phyloP scores from a whole-genome alignment of 257 asterid genomes.

The Asclepias syriaca region DNA sequence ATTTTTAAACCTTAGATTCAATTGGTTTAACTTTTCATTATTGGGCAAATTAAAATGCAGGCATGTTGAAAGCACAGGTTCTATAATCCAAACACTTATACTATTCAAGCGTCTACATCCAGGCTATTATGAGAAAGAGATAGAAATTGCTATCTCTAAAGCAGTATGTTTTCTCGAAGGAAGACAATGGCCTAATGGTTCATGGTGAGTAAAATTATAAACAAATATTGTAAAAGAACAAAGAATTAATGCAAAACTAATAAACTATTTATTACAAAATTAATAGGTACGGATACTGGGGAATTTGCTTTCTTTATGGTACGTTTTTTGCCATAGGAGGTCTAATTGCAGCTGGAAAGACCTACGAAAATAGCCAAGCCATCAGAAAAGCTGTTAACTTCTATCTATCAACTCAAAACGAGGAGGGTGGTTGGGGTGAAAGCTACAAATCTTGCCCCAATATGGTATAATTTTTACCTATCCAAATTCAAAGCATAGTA shows the following conservation, averaged over 20 bases:
- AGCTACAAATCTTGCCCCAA: constrained; percentile 67
- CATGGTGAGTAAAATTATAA: constrained; percentile 67
- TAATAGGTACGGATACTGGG: too few relatives aligned
- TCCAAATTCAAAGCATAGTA: neutral
- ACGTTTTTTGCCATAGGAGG: too few relatives aligned
- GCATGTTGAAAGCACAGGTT: constrained; percentile 57
- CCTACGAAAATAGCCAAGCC: constrained; percentile 35
- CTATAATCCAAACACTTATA: constrained; percentile 43
- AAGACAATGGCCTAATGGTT: constrained; percentile 60
- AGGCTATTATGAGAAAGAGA: constrained; percentile 57
- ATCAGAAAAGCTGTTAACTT: constrained; percentile 53
- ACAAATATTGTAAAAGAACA: too few relatives aligned
- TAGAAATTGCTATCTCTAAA: constrained; percentile 39
- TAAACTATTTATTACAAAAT: too few relatives aligned
- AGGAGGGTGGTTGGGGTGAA: constrained; percentile 94
- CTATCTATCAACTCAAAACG: constrained; percentile 48
- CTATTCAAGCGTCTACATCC: constrained; percentile 56
- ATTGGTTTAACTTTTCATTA: too few relatives aligned
- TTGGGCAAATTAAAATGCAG: constrained; percentile 9
- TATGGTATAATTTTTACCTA: constrained; percentile 37
- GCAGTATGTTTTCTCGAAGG: constrained; percentile 50
- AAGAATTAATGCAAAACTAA: too few relatives aligned
- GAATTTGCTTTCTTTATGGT: too few relatives aligned
- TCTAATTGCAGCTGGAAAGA: too few relatives aligned
- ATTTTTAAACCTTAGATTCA: too few relatives aligned